phyloP scores from a whole-genome alignment of 1,139 yeast species.

The Yamadazyma oceani region DNA sequence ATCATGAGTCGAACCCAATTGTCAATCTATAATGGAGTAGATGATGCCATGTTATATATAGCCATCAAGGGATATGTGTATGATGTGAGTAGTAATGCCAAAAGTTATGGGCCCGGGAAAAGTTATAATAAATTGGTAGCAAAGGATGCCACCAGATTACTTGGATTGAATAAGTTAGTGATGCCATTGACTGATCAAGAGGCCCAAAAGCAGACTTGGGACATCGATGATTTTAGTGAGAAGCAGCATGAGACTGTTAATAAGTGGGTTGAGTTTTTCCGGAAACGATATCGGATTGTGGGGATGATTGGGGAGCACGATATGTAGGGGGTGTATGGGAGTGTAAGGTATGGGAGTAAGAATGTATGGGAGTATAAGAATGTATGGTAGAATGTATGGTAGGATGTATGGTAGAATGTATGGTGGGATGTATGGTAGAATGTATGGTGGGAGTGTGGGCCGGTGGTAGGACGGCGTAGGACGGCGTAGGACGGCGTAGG shows the following conservation, averaged over 20 bases:
- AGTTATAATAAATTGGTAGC: conserved; percentile 75
- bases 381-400: too few species aligned
- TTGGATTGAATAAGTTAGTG: conserved; percentile 48
- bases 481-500: too few species aligned
- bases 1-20: conserved; percentile 37
- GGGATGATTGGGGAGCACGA: conserved; percentile 35
- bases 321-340: neutral
- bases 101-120: conserved; percentile 74
- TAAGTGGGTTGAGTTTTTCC: conserved; percentile 59
- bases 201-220: conserved; percentile 41
- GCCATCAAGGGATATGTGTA: conserved; percentile 75
- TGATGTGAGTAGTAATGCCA: conserved; percentile 67
- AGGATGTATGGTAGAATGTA: neutral
- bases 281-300: conserved; percentile 46
- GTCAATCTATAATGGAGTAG: conserved; percentile 33
- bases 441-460: neutral
- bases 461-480: neutral
- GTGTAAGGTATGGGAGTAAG: neutral
- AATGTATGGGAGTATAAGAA: neutral
- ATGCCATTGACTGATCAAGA: conserved; percentile 10
- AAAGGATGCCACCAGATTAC: conserved; percentile 71
- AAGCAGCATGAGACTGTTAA: conserved; percentile 51
- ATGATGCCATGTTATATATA: conserved; percentile 51
- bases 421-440: too few species aligned
- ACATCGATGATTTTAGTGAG: conserved; percentile 45